Percentiles rank a stretch among this genome's conserved stretches.
These are phyloP conservation scores for Gastrolobium bilobum DNA, from an alignment of 306 rosid species.

Conservation along the genomic window DNA sequence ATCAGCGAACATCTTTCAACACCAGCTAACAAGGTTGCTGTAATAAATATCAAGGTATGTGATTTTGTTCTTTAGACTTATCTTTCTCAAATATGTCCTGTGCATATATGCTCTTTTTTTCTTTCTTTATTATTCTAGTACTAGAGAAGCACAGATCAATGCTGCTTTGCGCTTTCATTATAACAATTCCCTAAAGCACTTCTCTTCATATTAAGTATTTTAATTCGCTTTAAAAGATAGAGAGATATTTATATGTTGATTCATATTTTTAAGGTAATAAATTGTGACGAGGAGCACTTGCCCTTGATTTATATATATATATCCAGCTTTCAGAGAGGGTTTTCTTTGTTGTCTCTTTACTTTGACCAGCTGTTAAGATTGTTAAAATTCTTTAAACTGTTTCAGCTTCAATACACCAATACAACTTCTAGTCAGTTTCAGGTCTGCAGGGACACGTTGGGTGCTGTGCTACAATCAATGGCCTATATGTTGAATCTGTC, in stretches of 20 bases:
- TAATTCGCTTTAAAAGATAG: not conserved
- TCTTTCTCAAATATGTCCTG: slow-evolving; percentile 30
- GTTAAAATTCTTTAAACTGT: slow-evolving; percentile 42
- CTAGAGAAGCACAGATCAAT: slow-evolving; percentile 4
- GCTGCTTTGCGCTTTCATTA: not conserved
- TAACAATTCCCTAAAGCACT: slow-evolving; percentile 1
- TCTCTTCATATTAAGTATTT: not conserved
- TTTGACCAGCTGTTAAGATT: slow-evolving; percentile 23
- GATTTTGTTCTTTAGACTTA: slow-evolving; percentile 34
- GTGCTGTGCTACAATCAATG: slow-evolving; percentile 96
- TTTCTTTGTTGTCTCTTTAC: slow-evolving; percentile 22
- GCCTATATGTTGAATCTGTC: too few relatives aligned
- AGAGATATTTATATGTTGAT: slow-evolving; percentile 2
- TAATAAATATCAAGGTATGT: slow-evolving; percentile 89
- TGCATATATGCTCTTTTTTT: slow-evolving; percentile 26
- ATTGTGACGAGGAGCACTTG: slow-evolving; percentile 17
- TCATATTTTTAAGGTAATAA: slow-evolving; percentile 13
- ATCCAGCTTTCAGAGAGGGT: slow-evolving; percentile 25
- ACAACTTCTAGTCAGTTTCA: slow-evolving; percentile 91
- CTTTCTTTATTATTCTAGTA: slow-evolving; percentile 38
- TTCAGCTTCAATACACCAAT: slow-evolving; percentile 87
- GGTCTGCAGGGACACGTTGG: slow-evolving; percentile 90
- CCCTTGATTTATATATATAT: not conserved
- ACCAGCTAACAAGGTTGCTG: slow-evolving; percentile 95
- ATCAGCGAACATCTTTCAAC: slow-evolving; percentile 89